Evolutionary conservation across 805 yeast species (phyloP).

Genomic region (Blastobotrys attinorum): DNA sequence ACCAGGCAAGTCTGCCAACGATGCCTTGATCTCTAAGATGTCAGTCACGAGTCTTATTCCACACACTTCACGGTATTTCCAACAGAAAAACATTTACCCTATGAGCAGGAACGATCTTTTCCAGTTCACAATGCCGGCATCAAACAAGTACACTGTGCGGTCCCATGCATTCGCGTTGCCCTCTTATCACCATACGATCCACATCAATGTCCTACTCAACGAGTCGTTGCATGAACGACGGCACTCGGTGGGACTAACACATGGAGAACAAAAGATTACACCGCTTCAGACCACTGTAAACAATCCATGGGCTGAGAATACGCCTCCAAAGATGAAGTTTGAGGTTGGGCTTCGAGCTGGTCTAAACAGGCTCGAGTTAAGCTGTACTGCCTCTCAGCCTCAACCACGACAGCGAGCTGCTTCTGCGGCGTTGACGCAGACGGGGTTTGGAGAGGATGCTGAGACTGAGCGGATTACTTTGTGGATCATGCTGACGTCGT

Average conservation of each 20-base stretch:
- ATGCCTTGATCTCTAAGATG: slow-evolving; percentile 25
- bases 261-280: slow-evolving; percentile 25
- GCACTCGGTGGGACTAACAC: slow-evolving; percentile 24
- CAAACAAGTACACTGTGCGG: slow-evolving; percentile 30
- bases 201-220: slow-evolving; percentile 38
- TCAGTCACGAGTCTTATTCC: slow-evolving; percentile 31
- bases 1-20: slow-evolving; percentile 16
- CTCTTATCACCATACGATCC: slow-evolving; percentile 38
- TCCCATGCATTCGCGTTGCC: slow-evolving; percentile 43
- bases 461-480: slow-evolving; percentile 13
- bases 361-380: slow-evolving; percentile 24
- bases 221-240: slow-evolving; percentile 31
- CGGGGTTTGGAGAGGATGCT: too few relatives aligned
- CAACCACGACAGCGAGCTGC: slow-evolving; percentile 24
- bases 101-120: slow-evolving; percentile 28
- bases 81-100: slow-evolving; percentile 19
- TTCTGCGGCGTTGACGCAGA: background rate
- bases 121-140: slow-evolving; percentile 30
- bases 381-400: slow-evolving; percentile 27
- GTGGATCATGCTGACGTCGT: slow-evolving; percentile 10
- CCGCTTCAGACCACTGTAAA: slow-evolving; percentile 18
- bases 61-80: slow-evolving; percentile 23
- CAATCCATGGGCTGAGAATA: slow-evolving; percentile 18
- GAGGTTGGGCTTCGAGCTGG: background rate
- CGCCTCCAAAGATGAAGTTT: slow-evolving; percentile 12